Conservation (phyloP, 106 monocot species). For the Dioscorea alata region DNA sequence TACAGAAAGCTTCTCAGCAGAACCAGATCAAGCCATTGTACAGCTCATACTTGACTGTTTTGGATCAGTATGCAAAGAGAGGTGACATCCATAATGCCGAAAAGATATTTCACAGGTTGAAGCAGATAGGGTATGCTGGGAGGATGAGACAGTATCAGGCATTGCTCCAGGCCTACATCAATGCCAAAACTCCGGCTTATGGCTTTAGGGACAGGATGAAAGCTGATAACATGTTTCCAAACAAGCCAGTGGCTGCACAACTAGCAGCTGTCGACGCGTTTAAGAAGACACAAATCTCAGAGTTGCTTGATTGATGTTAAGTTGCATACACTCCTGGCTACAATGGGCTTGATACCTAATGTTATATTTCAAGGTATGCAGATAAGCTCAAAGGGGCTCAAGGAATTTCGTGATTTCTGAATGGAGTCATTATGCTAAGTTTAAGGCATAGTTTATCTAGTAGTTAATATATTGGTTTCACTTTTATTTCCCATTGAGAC, state of each 20-base stretch:
- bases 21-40: slow-evolving; percentile 38
- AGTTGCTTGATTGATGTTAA: slow-evolving; percentile 35
- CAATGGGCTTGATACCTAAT: too few species aligned
- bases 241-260: slow-evolving; percentile 32
- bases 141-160: slow-evolving; percentile 29
- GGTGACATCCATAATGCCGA: slow-evolving; percentile 69
- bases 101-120: slow-evolving; percentile 64
- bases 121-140: slow-evolving; percentile 22
- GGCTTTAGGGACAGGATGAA: slow-evolving; percentile 85
- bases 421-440: too few species aligned
- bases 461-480: too few species aligned
- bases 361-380: too few species aligned
- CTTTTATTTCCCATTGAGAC: too few species aligned
- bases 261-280: slow-evolving; percentile 43
- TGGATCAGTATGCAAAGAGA: slow-evolving; percentile 49
- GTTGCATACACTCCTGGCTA: not conserved
- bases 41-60: slow-evolving; percentile 29
- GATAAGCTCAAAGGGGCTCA: too few species aligned
- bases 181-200: slow-evolving; percentile 52
- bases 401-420: too few species aligned
- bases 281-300: slow-evolving; percentile 32
- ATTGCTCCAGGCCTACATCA: slow-evolving; percentile 52
- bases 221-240: slow-evolving; percentile 48
- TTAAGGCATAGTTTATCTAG: too few species aligned
- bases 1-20: slow-evolving; percentile 38